Evolutionary conservation across 768 basidiomycete genomes (phyloP), one percentile per base, ranked within the genome.

Genomic region (Termitomyces titanicus): DNA sequence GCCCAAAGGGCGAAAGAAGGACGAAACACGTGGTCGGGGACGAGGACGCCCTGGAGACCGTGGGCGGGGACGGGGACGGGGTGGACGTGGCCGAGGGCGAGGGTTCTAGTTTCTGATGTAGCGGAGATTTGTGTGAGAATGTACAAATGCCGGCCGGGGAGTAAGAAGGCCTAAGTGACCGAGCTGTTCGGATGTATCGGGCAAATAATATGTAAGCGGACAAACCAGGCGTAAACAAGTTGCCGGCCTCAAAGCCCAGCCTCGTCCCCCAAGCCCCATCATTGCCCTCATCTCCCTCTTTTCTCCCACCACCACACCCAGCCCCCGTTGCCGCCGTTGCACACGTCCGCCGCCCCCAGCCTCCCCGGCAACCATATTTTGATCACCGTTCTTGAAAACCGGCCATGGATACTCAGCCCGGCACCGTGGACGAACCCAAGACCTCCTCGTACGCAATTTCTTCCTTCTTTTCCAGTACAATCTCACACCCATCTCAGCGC

Each of bases 1-100:
- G 73, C 94, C 96, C 17, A 97, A 96, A 70, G 86, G 82, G 43
- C 81, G 88, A 70, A 94, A 91, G 76, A 96, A 96, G 80, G 94
- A 92, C 10, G 89, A 87, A 40, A 69, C 77, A 2, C 77, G 91
- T 47, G 90, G 90, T 0, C 78, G 89, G 10, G 85, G 84, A 20
- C 69, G 74, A 43, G 75, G 77, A 33, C 68, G 77, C 0, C 76
- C 78, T 11, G 81, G 77, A 11, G 81, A 83, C 27, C 71, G 83
- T 20, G 77, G 84, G 13, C 71, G 77, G 37, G 81, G 81, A 48
- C 77, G 80, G 37, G 71, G 84, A 17, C 70, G 78, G 43, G 82
- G 82, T 49, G 74, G 74, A 20, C 63, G 66, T 46, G 65, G 67
- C 58, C 66, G 74, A 61, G 74, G 73, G 42, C 64, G 63, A 59